These are phyloP conservation scores for Coniochaeta sp. DNA, from an alignment of 2,329 filamentous ascomycete genomes.

Conservation along the genomic window DNA sequence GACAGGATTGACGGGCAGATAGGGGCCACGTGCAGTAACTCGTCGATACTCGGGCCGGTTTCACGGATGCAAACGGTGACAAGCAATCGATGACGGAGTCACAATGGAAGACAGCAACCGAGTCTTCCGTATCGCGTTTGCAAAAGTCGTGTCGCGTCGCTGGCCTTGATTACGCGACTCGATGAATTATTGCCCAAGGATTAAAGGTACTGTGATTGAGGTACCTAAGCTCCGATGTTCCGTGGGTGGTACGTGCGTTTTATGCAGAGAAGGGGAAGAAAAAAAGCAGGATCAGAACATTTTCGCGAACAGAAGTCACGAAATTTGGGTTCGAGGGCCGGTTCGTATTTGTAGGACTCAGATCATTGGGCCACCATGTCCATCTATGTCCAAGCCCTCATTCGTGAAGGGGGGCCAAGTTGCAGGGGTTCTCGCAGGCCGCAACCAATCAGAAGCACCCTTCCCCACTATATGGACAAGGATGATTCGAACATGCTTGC, in stretches of 20 bases:
- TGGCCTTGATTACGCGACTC: neutral
- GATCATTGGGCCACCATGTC: slow-evolving; percentile 9
- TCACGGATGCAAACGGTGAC: no score
- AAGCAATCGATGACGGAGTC: no score
- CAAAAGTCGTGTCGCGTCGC: neutral
- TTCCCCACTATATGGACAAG: slow-evolving; percentile 8
- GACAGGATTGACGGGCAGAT: no score
- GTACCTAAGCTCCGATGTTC: neutral
- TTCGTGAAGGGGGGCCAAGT: slow-evolving; percentile 9
- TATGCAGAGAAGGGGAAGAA: slow-evolving; percentile 2
- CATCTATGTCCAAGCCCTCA: slow-evolving; percentile 10
- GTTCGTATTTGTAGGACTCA: slow-evolving; percentile 35
- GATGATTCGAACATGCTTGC: slow-evolving; percentile 4
- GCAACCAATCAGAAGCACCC: slow-evolving; percentile 9
- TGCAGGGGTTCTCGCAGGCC: slow-evolving; percentile 7
- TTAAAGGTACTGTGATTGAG: neutral
- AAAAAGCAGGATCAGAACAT: slow-evolving; percentile 8
- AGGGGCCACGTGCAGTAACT: neutral
- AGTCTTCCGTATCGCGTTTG: no score
- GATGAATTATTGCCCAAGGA: neutral
- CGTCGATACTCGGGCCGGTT: no score
- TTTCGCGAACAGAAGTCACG: slow-evolving; percentile 23
- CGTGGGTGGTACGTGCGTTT: neutral
- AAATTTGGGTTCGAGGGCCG: slow-evolving; percentile 29
- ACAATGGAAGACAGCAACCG: no score